Evolutionary conservation across 768 basidiomycete species (phyloP), one percentile per base, ranked within the genome.

Genomic region (Crassisporium funariophilum): DNA sequence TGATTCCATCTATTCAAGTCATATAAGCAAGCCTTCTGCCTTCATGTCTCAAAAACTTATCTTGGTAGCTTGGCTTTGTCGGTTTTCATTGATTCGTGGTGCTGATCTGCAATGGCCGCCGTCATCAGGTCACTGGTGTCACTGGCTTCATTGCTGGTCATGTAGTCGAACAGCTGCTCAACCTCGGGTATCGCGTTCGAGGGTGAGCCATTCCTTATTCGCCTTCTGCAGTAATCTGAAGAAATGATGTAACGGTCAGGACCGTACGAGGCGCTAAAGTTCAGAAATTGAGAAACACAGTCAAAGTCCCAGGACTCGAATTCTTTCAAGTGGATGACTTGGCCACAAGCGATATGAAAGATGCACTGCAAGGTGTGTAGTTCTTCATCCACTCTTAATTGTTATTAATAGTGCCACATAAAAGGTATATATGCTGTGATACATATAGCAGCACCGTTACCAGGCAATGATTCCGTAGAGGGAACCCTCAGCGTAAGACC

Each of bases 381-480:
- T 15, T 25, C 13, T 21, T 31, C 16, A 6, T 7, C 24, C 21
- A n/a, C n/a, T n/a, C n/a, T n/a, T n/a, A n/a, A n/a, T n/a, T n/a
- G n/a, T n/a, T n/a, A n/a, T n/a, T n/a, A n/a, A n/a, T n/a, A n/a
- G n/a, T n/a, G n/a, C n/a, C n/a, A n/a, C n/a, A n/a, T n/a, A n/a
- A n/a, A 0, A 58, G 78, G 70, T 5, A 74, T 82, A 10, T 67
- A 77, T 35, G 78, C 69, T 0, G 68, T 83, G 20, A 64, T 71
- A 3, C 78, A 80, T 56, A 64, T 68, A 13, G 77, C 75, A 3
- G 67, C 73, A 10, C 64, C 71, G 5, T 52, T 72, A 12, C 58
- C 68, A 3, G 66, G 66, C 16, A 55, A 53, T 35, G 51, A 46
- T 5, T 41, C 44, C 13, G 44, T 56, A 7, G 61, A 68, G 25